A percentile compares a stretch with the other conserved stretches of the same genome.
Evolutionary conservation across 2,329 filamentous ascomycete genomes (phyloP).

Genomic region (Parastagonospora avenae): DNA sequence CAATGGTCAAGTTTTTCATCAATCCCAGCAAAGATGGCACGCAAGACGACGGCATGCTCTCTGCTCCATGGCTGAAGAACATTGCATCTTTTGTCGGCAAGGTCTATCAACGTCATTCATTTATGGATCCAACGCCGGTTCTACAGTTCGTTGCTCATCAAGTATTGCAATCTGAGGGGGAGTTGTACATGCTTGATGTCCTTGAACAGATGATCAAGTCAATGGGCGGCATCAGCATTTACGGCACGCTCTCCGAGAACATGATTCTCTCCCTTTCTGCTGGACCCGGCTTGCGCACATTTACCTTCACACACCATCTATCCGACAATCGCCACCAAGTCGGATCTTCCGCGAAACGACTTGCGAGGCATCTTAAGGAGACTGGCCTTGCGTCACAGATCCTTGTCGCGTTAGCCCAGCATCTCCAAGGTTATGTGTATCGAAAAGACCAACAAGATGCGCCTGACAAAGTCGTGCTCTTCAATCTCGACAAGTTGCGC

Average conservation of each 20-base stretch:
- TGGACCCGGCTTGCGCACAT: conserved; percentile 76
- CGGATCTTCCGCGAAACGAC: conserved; percentile 73
- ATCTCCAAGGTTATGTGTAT: conserved; percentile 85
- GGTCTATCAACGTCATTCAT: conserved; percentile 83
- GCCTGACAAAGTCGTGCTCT: conserved; percentile 86
- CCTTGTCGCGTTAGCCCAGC: conserved; percentile 88
- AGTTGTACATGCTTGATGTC: conserved; percentile 89
- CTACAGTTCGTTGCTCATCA: conserved; percentile 89
- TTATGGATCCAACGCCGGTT: conserved; percentile 82
- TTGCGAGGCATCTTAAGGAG: conserved; percentile 79
- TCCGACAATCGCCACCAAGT: conserved; percentile 82
- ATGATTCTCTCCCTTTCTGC: conserved; percentile 89
- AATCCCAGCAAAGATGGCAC: conserved; percentile 63
- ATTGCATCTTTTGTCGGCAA: conserved; percentile 89
- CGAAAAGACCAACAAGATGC: conserved; percentile 73
- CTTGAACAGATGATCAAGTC: conserved; percentile 86
- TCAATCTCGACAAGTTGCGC: conserved; percentile 88
- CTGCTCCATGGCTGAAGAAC: conserved; percentile 90
- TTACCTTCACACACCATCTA: conserved; percentile 76
- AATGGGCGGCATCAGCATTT: conserved; percentile 91
- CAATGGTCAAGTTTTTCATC: conserved; percentile 74
- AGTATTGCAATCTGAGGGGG: conserved; percentile 72
- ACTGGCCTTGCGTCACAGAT: conserved; percentile 79
- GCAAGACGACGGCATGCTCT: conserved; percentile 72
- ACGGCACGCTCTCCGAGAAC: conserved; percentile 84